Evolutionary conservation across 75 land plant species (phyloP).

Genomic region (Sequoia sempervirens): DNA sequence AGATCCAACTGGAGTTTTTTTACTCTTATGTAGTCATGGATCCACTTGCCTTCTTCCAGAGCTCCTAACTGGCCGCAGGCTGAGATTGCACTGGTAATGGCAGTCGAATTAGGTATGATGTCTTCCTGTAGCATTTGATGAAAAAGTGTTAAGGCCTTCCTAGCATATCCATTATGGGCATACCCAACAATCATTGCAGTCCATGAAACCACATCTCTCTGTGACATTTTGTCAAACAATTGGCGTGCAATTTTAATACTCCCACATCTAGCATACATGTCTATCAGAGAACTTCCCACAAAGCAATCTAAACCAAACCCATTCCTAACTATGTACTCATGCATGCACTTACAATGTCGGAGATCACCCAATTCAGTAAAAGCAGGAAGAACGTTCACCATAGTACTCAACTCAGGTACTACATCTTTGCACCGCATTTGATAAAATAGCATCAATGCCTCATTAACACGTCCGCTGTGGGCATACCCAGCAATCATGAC

Average conservation of each 20-base stretch:
- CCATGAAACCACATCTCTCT: conserved; percentile 17
- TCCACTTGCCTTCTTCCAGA: conserved; percentile 10
- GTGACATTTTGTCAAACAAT: conserved; percentile 12
- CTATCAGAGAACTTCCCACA: conserved; percentile 18
- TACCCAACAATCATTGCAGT: conserved; percentile 15
- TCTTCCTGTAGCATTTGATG: conserved; percentile 12
- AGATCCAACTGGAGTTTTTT: conserved; percentile 9
- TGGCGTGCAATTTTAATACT: conserved; percentile 11
- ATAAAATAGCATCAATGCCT: conserved; percentile 11
- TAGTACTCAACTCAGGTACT: conserved; percentile 7
- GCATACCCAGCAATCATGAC: conserved; percentile 20
- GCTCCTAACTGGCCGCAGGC: conserved; percentile 15
- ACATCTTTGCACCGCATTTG: conserved; percentile 4
- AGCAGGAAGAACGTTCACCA: conserved; percentile 9
- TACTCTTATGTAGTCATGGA: conserved; percentile 5
- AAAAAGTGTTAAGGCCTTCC: conserved; percentile 18
- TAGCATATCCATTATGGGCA: conserved; percentile 14
- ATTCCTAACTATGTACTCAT: conserved; percentile 1
- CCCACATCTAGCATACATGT: conserved; percentile 29
- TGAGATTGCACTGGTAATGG: conserved; percentile 16
- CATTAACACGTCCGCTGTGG: conserved; percentile 8
- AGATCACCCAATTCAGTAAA: conserved; percentile 12
- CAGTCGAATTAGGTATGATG: conserved; percentile 9
- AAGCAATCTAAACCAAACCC: conserved; percentile 11
- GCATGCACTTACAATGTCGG: conserved; percentile 12